Percentiles rank a stretch among this genome's conserved stretches.
phyloP scores from a whole-genome alignment of 2,329 filamentous ascomycete genomes.

The Boeremia lycopersici region DNA sequence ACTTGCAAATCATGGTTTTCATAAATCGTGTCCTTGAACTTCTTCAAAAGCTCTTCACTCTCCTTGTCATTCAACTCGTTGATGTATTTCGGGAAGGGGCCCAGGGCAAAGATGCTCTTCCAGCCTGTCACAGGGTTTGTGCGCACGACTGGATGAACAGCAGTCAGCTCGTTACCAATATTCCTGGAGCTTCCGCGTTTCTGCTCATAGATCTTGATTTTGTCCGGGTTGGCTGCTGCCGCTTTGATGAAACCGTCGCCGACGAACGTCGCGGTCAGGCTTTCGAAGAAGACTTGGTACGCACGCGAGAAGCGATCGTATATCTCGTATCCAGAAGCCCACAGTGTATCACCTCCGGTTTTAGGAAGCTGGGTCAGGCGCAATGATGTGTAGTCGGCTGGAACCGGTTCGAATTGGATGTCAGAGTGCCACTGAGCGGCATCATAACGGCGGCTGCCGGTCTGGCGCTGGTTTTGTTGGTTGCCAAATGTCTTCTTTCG shows the following conservation, averaged over 20 bases:
- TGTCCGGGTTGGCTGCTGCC: constrained; percentile 16
- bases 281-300: constrained; percentile 31
- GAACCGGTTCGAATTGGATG: constrained; percentile 68
- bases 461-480: constrained; percentile 6
- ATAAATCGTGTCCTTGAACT: constrained; percentile 26
- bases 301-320: constrained; percentile 36
- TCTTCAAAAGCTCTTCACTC: constrained; percentile 13
- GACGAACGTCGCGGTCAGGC: constrained; percentile 32
- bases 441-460: constrained; percentile 48
- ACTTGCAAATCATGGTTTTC: constrained; percentile 51
- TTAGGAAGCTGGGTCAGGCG: constrained; percentile 49
- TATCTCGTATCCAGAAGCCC: constrained; percentile 52
- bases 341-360: constrained; percentile 50
- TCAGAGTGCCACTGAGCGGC: constrained; percentile 63
- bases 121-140: constrained; percentile 44
- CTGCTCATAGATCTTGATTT: constrained; percentile 18
- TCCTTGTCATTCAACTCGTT: constrained; percentile 47
- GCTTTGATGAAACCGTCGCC: constrained; percentile 29
- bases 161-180: constrained; percentile 25
- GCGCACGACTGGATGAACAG: constrained; percentile 37
- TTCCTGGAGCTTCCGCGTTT: constrained; percentile 33
- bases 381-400: constrained; percentile 68
- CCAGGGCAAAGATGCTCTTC: constrained; percentile 41
- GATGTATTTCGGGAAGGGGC: constrained; percentile 40
- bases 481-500: constrained; percentile 37